phyloP scores from a whole-genome alignment of 495 filamentous ascomycete genomes.

The Thozetella sp. region DNA sequence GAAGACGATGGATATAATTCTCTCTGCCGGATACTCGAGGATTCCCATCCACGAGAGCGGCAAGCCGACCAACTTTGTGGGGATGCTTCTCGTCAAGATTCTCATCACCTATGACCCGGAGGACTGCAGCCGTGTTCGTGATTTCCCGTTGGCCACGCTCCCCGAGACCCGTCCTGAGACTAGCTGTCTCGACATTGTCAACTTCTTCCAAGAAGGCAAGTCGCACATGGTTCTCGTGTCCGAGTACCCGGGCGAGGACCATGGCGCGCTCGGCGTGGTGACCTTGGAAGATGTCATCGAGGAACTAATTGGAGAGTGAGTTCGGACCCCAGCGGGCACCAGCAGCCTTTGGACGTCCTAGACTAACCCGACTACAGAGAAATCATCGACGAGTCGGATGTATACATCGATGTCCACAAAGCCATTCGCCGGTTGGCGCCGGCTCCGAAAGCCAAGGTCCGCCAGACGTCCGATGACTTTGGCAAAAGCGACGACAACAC shows the following conservation, averaged over 20 bases:
- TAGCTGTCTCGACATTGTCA: constrained; percentile 95
- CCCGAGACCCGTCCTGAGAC: constrained; percentile 95
- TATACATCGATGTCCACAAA: constrained; percentile 96
- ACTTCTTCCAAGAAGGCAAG: constrained; percentile 99
- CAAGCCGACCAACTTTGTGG: constrained; percentile 84
- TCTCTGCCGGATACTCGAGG: constrained; percentile 90
- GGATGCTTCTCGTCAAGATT: constrained; percentile 97
- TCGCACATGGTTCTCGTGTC: constrained; percentile 98
- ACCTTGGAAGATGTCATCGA: constrained; percentile 98
- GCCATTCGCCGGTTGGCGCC: constrained; percentile 73
- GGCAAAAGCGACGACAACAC: constrained; percentile 12
- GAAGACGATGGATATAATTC: constrained; percentile 86
- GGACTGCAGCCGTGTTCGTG: constrained; percentile 78
- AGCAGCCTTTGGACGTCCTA: constrained; percentile 9
- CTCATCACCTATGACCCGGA: constrained; percentile 98
- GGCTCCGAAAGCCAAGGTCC: constrained; percentile 34
- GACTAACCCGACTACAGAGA: constrained; percentile 47
- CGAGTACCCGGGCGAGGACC: constrained; percentile 82
- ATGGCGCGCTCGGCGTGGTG: constrained; percentile 88
- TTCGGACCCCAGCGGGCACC: constrained; percentile 17
- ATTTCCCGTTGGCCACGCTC: constrained; percentile 90
- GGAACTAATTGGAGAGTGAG: constrained; percentile 95
- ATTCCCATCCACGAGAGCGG: constrained; percentile 92
- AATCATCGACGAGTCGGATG: constrained; percentile 84
- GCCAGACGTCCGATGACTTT: constrained; percentile 21